Evolutionary conservation across 495 filamentous ascomycete genomes (phyloP).

Genomic region (Achaetomiella virescens): DNA sequence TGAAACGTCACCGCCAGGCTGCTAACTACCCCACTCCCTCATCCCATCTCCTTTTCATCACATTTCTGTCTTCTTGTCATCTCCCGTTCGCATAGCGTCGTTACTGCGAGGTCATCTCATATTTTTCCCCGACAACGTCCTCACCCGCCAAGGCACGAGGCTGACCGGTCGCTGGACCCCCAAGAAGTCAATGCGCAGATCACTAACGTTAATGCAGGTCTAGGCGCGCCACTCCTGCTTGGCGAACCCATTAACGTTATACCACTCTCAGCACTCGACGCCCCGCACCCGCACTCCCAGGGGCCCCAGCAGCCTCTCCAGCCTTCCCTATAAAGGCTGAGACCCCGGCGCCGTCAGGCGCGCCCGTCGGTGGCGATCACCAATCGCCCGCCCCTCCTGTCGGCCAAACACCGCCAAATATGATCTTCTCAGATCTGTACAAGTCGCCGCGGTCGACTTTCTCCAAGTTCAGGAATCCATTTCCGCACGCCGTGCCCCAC

Average conservation of each 20-base stretch:
- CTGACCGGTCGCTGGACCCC: conserved; percentile 3
- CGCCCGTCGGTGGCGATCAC: conserved; percentile 20
- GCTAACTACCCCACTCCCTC: not conserved
- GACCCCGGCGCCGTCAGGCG: conserved; percentile 14
- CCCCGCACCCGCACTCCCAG: conserved; percentile 26
- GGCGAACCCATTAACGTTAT: conserved; percentile 25
- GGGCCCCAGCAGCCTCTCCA: conserved; percentile 4
- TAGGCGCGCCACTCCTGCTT: conserved; percentile 16
- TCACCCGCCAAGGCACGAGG: not conserved
- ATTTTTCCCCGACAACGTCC: not conserved
- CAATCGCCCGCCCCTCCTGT: not conserved
- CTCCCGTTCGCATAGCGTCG: not conserved
- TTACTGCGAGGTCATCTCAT: not conserved
- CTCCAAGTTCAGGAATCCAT: conserved; percentile 35
- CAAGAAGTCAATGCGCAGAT: conserved; percentile 25
- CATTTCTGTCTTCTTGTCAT: not conserved
- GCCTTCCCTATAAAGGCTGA: conserved; percentile 23
- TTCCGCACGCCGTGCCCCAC: conserved; percentile 21
- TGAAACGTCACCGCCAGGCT: too few species aligned
- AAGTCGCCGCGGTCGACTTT: conserved; percentile 34
- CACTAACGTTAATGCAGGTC: conserved; percentile 18
- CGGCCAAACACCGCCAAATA: conserved; percentile 16
- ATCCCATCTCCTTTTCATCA: not conserved
- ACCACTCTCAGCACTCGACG: conserved; percentile 22
- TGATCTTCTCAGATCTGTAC: conserved; percentile 37